Evolutionary conservation across 2,329 filamentous ascomycete species (phyloP), one percentile per base, ranked within the genome.

Genomic region (Penicillium occitanis): DNA sequence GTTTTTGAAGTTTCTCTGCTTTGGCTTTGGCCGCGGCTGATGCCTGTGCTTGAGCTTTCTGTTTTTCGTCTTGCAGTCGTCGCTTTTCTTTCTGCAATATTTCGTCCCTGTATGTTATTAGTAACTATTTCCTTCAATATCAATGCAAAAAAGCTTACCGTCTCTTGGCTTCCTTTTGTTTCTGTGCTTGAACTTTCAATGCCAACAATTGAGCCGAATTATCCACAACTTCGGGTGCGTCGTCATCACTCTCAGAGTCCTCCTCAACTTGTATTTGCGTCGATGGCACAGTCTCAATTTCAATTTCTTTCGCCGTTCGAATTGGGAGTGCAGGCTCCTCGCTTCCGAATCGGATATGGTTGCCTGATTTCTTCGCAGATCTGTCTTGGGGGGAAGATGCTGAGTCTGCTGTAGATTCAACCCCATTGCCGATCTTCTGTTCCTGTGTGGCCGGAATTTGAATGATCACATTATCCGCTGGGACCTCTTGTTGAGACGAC

Each of bases 211-310:
- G 75, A 1, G 75, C 73, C 46, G 78, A 77, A 67, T 80, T 81
- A 51, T 79, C 74, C 46, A 81, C 71, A 13, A 75, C 71, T 68
- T 81, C 79, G 10, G 79, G 79, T n/a, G 78, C 79, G n/a, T 77
- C 76, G 64, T 75, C 71, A 5, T 74, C 73, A 2, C 72, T 69
- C 19, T 70, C 68, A 37, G 68, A 58, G 28, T 66, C 63, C 51
- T 68, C 57, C 19, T 61, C 50, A 28, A 19, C 14, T 46, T 35
- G 50, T 1, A 44, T 17, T 59, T 35, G 50, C 5, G 35, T 22
- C 13, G 40, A 63, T 48, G 70, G 65, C 35, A 68, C 67, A 59
- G 74, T 67, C 25, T 68, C 64, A 3, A 68, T 66, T 44, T 71
- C 68, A 3, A 67, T 66, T 44, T 71, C 68, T 57, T 75, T 71